A percentile compares a stretch with the other conserved stretches of the same genome.
Conservation (phyloP, 768 basidiomycete species). For the Serendipita sp. region DNA sequence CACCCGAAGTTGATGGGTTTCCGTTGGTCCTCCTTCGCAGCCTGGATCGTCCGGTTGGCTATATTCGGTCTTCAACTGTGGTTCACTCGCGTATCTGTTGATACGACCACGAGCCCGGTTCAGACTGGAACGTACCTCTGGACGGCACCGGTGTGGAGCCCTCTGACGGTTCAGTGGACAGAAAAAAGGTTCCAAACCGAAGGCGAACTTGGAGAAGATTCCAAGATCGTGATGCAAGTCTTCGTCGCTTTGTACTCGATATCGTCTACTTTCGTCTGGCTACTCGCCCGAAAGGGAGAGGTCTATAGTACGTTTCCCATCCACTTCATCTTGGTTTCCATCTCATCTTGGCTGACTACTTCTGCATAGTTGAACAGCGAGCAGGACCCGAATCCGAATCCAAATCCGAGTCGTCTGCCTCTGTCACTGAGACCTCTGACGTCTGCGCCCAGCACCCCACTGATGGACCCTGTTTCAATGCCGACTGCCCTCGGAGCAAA, state of each 20-base stretch:
- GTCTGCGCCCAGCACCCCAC: not conserved
- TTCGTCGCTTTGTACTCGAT: not conserved
- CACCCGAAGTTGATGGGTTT: not conserved
- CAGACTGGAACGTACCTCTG: not conserved
- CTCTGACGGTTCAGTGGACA: not conserved
- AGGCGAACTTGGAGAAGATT: not conserved
- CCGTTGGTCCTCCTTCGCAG: not conserved
- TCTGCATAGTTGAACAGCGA: not conserved
- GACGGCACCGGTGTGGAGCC: not conserved
- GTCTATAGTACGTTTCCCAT: not conserved
- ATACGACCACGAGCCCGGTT: not conserved
- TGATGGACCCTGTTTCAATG: not conserved
- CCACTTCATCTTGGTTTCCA: not conserved
- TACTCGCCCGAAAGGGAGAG: not conserved
- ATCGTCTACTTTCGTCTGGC: not conserved
- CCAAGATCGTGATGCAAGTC: not conserved
- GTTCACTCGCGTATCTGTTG: slow-evolving; percentile 5
- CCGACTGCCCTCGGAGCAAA: not conserved
- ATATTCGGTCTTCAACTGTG: not conserved
- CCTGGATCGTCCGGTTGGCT: not conserved
- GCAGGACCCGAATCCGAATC: not conserved
- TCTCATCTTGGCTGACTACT: not conserved
- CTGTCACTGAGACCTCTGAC: not conserved
- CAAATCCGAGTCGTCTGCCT: too few relatives aligned
- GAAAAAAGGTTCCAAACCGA: not conserved